Base-by-base conservation (phyloP, 192 early-diverging fungal species). In the Dimargaris verticillata region DNA sequence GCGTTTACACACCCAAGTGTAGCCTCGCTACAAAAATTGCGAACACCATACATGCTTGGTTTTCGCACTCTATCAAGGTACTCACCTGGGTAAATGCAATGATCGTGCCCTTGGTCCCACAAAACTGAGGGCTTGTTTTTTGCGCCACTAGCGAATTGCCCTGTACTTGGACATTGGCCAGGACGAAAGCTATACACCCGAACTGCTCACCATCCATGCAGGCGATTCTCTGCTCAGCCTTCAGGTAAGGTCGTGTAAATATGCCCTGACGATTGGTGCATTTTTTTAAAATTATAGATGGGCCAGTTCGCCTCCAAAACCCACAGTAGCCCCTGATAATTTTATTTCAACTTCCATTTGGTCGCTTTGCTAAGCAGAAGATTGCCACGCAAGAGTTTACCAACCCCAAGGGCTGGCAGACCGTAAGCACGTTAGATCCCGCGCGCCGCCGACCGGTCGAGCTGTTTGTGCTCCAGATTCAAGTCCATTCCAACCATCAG, bases 101-200 rank as follows among this genome's bases (percentile, higher is more conserved):
- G 28, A 46, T 60, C 48, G 28, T 10, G 12, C 20, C 51, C 20
- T 59, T 3, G 29, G 14, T 49, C 33, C 18, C 42, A 52, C 49
- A 62, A 28, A 22, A 52, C 45, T 60, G 55, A 22, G 20, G 13
- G 52, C 42, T 26, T 63, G n/a, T 43, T 51, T 28, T 58, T 28
- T 28, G 15, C 26, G 15, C 55, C 29, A 18, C 41, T 42, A 58
- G 66, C 75, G 78, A 69, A 71, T 85, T 10, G 79, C 81, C 3
- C 54, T 85, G 18, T 82, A 83, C 63, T 61, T 86, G 45, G 87
- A 93, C 68, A 81, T 63, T 57, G 76, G 77, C 51, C 78, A 87
- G 65, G 91, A 93, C 61, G 89, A 92, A 68, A 82, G 79, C 61
- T 93, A 93, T 67, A 87, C 86, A 0, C 89, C 91, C 9, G 67